Evolutionary conservation across 768 basidiomycete species (phyloP), one percentile per base, ranked within the genome.

Genomic region (Fistulinella prunicolor): DNA sequence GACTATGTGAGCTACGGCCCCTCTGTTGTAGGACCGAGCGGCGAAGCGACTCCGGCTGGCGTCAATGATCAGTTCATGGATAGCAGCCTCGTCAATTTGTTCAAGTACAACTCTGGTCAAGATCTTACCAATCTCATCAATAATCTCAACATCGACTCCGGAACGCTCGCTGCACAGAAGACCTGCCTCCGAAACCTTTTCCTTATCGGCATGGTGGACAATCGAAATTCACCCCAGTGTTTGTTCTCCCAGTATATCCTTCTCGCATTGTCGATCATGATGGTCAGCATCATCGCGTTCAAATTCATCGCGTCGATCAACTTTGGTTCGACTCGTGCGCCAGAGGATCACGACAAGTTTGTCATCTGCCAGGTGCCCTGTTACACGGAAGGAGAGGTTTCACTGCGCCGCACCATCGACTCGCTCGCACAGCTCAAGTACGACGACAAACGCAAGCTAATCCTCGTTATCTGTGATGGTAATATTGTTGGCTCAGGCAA

Each of bases 401-500:
- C 92, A 6, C 74, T 98, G 42, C 79, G 88, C 41, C 76, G 75
- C 57, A 96, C 94, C 2, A 95, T 99, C 62, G 93, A 98, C 64
- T 95, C 94, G 5, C 73, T 99, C 48, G 92, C 95, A 2, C 82
- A 88, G 65, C 76, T 95, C 70, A 94, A 91, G 68, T 99, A 98
- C 60, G 95, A 99, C 61, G 95, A 99, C 74, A 99, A 98, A 70
- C 88, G 95, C 32, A 97, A 97, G 69, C 74, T 98, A 8, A 74
- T 98, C 23, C 78, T 95, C 52, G 74, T 97, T 71, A 86, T 97
- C 59, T 98, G 95, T 62, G 95, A 99, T 66, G 95, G 95, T 58
- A 99, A 93, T 80, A 96, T 98, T 54, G 90, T 97, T 51, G 95
- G 95, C 59, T 89, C 89, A 3, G 94, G 95, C 6, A 98, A 98